These are phyloP conservation scores for Geotrichum carabidarum DNA, from an alignment of 1,139 yeast genomes.

Conservation along the genomic window DNA sequence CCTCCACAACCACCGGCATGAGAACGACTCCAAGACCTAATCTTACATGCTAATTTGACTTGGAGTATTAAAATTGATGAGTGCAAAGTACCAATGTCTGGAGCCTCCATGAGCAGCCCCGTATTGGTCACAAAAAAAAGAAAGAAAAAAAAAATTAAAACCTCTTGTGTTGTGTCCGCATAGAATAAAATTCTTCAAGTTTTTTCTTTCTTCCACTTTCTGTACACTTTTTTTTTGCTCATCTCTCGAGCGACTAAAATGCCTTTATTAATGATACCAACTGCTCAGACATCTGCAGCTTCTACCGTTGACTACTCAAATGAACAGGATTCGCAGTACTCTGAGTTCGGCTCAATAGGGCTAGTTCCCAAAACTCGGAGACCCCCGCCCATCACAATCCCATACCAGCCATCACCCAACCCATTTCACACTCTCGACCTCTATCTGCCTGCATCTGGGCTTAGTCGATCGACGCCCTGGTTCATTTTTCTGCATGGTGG, in stretches of 20 bases:
- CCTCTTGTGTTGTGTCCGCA: neutral
- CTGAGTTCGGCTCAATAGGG: slow-evolving; percentile 13
- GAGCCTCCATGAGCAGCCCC: neutral
- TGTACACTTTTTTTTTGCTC: neutral
- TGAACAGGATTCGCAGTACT: slow-evolving; percentile 11
- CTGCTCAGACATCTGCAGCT: slow-evolving; percentile 2
- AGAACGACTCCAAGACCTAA: no score
- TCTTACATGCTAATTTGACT: no score
- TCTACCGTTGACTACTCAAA: slow-evolving; percentile 5
- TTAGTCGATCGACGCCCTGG: slow-evolving; percentile 26
- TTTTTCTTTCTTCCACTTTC: slow-evolving; percentile 1
- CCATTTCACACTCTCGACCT: slow-evolving; percentile 25
- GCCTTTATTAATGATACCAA: slow-evolving; percentile 4
- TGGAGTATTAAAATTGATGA: no score
- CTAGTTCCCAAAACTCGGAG: slow-evolving; percentile 20
- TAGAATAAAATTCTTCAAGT: neutral
- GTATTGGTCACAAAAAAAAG: neutral
- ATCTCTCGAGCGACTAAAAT: neutral
- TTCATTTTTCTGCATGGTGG: slow-evolving; percentile 72
- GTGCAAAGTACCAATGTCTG: neutral
- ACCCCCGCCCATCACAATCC: slow-evolving; percentile 22
- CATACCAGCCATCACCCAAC: slow-evolving; percentile 25
- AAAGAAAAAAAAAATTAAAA: neutral
- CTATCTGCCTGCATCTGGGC: slow-evolving; percentile 22
- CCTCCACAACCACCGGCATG: no score